A percentile compares a stretch with the other conserved stretches of the same genome.
Evolutionary conservation across 306 rosid species (phyloP).

Genomic region (Trifolium subterraneum): DNA sequence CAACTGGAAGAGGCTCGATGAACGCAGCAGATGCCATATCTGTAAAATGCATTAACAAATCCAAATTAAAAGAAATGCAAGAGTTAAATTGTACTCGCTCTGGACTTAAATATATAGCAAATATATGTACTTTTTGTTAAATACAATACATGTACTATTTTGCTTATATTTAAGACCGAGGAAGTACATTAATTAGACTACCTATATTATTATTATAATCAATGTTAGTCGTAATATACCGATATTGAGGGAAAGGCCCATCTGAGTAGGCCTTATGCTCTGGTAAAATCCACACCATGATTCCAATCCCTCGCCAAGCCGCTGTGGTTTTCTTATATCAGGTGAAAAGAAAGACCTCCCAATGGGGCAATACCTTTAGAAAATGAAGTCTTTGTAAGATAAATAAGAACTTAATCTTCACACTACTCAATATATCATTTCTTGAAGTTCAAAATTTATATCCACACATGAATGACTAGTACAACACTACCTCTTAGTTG

Average conservation of each 20-base stretch:
- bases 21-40: conserved; percentile 99
- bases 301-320: conserved; percentile 95
- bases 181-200: not conserved
- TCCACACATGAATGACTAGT: not conserved
- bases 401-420: not conserved
- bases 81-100: conserved; percentile 6
- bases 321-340: conserved; percentile 73
- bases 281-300: conserved; percentile 99
- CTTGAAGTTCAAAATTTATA: conserved; percentile 1
- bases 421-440: not conserved
- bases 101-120: not conserved
- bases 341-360: conserved; percentile 99
- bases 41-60: conserved; percentile 30
- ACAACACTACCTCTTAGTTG: conserved; percentile 81
- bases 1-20: conserved; percentile 96
- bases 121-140: not conserved
- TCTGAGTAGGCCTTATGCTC: conserved; percentile 99
- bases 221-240: conserved; percentile 54
- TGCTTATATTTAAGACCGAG: not conserved
- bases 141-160: not conserved
- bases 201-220: not conserved
- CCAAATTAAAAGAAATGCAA: not conserved
- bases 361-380: conserved; percentile 77
- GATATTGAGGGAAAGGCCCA: conserved; percentile 95
- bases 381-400: conserved; percentile 33